phyloP scores from a whole-genome alignment of 176 grass and related monocot genomes.

The Echinochloa phyllopogon region DNA sequence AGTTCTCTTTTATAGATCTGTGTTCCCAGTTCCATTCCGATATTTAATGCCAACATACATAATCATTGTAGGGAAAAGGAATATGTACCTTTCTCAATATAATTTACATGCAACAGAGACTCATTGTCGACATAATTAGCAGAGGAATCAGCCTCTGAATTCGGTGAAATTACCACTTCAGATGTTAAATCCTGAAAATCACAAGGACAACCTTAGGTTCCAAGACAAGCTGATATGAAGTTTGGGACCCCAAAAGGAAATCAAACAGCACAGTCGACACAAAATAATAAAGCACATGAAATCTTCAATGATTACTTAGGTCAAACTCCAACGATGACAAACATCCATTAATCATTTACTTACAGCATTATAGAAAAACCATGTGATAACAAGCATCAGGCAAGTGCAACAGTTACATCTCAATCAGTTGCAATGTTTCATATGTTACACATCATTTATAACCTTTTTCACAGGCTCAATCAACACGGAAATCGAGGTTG shows the following conservation, averaged over 20 bases:
- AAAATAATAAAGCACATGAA: neutral
- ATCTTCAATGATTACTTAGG: neutral
- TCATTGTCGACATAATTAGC: conserved; percentile 54
- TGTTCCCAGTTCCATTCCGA: neutral
- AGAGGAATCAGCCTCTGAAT: conserved; percentile 54
- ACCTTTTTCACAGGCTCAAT: neutral
- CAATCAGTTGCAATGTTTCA: neutral
- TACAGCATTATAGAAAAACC: neutral
- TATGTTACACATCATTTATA: neutral
- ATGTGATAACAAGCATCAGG: conserved; percentile 10
- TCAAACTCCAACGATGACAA: conserved; percentile 26
- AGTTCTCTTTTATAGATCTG: neutral
- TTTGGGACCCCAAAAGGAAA: neutral
- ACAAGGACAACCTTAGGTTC: conserved; percentile 1
- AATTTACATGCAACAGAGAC: conserved; percentile 56
- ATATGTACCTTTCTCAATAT: conserved; percentile 62
- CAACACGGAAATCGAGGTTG: neutral
- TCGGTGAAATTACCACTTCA: conserved; percentile 51
- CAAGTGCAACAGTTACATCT: conserved; percentile 24
- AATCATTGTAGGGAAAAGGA: neutral
- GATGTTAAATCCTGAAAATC: conserved; percentile 71
- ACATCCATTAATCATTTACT: neutral
- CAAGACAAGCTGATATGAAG: conserved; percentile 1
- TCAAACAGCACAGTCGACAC: neutral
- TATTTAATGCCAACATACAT: conserved; percentile 11